Evolutionary conservation across 495 filamentous ascomycete species (phyloP), one percentile per base, ranked within the genome.

Genomic region (Hypoxylon trugodes): DNA sequence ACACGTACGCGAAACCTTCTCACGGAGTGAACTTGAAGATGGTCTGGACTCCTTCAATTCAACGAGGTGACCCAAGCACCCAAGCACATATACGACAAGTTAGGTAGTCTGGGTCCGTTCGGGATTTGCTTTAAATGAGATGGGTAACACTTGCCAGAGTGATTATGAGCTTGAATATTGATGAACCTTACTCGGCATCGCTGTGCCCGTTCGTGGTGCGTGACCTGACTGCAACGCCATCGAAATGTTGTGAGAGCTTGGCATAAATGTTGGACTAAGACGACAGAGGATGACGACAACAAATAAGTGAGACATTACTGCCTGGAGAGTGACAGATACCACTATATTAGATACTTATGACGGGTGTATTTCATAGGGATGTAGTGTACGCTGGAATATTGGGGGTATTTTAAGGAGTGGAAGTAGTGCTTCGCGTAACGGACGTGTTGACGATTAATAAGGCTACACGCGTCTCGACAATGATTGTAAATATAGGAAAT

Each of bases 241-340:
- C 21, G 16, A 10, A 7, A 57, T 33, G 54, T 40, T 22, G 54
- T 58, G 54, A 19, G 42, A 58, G 36, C 33, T 58, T 48, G 43
- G 43, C 43, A 15, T n/a, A 3, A 36, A 40, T 43, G n/a, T 7
- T 9, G 28, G 28, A 13, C 28, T 15, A 16, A 4, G 26, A 28
- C 28, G 26, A 8, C 22, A 10, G 5, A 32, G 26, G 1, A 24
- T 55, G 15, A 36, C 25, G 32, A 36, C 24, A 8, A 32, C 18
- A 30, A n/a, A 16, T 7, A 21, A 6, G 22, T 46, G 40, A 25
- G 35, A 25, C 28, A 40, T 25, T 28, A n/a, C 28, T 38, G 19
- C 40, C 9, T 40, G 28, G 26, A 30, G 15, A 32, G 21, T 9
- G 28, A 33, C 8, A 16, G 16, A 4, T 21, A 4, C 9, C 33